Evolutionary conservation across 371 early-diverging fungal species (phyloP).

Genomic region (Basidiobolus heterosporus): DNA sequence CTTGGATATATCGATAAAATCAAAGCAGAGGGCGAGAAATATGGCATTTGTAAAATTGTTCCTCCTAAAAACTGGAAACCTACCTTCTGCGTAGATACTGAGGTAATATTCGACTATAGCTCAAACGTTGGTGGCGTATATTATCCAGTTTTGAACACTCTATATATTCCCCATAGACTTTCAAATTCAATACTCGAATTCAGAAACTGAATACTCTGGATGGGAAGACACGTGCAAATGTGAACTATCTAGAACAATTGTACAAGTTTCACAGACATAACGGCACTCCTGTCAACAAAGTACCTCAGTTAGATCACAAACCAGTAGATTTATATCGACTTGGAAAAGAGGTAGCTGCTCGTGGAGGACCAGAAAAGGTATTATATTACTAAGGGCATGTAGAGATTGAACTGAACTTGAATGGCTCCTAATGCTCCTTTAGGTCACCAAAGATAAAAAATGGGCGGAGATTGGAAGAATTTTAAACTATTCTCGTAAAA

Average conservation of each 20-base stretch:
- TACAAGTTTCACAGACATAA: slow-evolving; percentile 70
- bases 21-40: slow-evolving; percentile 53
- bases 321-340: slow-evolving; percentile 74
- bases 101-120: slow-evolving; percentile 29
- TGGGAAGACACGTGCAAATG: slow-evolving; percentile 67
- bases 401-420: too few species aligned
- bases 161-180: slow-evolving; percentile 32
- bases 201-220: slow-evolving; percentile 85
- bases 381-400: too few species aligned
- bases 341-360: slow-evolving; percentile 58
- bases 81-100: slow-evolving; percentile 64
- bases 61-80: slow-evolving; percentile 78
- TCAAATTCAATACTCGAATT: slow-evolving; percentile 75
- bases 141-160: too few species aligned
- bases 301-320: slow-evolving; percentile 66
- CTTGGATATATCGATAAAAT: slow-evolving; percentile 69
- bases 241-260: slow-evolving; percentile 82
- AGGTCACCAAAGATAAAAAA: slow-evolving; percentile 63
- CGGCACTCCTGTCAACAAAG: slow-evolving; percentile 40
- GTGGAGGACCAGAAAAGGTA: slow-evolving; percentile 68
- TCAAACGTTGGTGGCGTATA: background rate
- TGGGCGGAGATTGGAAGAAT: slow-evolving; percentile 81
- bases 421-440: background rate
- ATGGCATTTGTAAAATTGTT: slow-evolving; percentile 83
- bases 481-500: slow-evolving; percentile 56